Evolutionary conservation across 2,329 filamentous ascomycete species (phyloP).

Genomic region (Tolypocladium pustulatum): DNA sequence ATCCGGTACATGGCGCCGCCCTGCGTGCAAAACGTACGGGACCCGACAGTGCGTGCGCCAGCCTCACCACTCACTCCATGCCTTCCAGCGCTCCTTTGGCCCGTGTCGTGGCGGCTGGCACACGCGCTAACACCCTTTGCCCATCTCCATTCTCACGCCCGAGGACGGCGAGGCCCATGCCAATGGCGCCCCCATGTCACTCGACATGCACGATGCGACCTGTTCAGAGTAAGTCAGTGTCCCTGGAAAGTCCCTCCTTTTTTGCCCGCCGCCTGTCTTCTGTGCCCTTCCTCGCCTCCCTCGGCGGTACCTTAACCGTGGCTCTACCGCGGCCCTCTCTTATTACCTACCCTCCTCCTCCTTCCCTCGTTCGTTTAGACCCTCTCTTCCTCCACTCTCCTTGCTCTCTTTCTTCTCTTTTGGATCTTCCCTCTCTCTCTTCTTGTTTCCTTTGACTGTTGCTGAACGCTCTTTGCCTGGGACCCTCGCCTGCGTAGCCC

Average conservation of each 20-base stretch:
- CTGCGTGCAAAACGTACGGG: background rate
- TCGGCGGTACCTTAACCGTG: background rate
- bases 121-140: slow-evolving; percentile 1
- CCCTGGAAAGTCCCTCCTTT: slow-evolving; percentile 1
- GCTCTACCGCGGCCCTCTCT: slow-evolving; percentile 11
- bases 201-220: background rate
- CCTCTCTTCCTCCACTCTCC: slow-evolving; percentile 7
- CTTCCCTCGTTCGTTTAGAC: background rate
- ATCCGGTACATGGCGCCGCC: background rate
- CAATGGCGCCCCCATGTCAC: background rate
- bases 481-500: too few relatives aligned
- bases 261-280: background rate
- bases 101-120: background rate
- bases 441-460: slow-evolving; percentile 5
- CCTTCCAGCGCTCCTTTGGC: background rate
- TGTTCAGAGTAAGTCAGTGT: background rate
- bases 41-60: background rate
- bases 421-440: slow-evolving; percentile 3
- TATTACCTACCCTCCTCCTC: slow-evolving; percentile 2
- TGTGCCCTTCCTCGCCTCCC: background rate
- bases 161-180: background rate
- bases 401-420: slow-evolving; percentile 7
- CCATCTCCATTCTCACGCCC: background rate
- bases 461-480: background rate
- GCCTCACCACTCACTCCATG: background rate